These are phyloP conservation scores for Sclerotiophoma versabilis DNA, from an alignment of 2,329 filamentous ascomycete species.

Conservation along the genomic window DNA sequence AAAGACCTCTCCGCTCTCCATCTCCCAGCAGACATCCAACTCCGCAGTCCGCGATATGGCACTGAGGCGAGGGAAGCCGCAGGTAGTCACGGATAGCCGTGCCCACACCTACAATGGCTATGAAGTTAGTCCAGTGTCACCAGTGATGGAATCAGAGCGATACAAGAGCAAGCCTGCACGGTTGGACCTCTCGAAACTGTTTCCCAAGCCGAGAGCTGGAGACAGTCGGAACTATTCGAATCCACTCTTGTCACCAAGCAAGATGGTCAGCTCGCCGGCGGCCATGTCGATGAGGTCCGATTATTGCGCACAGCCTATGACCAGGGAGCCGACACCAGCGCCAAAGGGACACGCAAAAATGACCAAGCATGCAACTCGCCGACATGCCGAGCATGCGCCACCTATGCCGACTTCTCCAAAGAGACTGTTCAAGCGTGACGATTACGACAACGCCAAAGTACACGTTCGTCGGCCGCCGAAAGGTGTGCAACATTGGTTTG, in stretches of 20 bases:
- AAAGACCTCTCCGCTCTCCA: constrained; percentile 48
- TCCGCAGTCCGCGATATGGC: constrained; percentile 55
- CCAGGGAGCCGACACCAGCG: constrained; percentile 40
- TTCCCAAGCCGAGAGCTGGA: constrained; percentile 46
- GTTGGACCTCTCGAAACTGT: constrained; percentile 53
- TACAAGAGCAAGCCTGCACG: constrained; percentile 47
- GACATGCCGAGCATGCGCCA: constrained; percentile 24
- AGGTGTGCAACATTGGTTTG: constrained; percentile 60
- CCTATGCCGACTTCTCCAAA: constrained; percentile 31
- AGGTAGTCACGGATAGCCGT: constrained; percentile 23
- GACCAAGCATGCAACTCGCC: constrained; percentile 33
- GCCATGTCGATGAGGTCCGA: constrained; percentile 50
- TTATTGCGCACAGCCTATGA: constrained; percentile 44
- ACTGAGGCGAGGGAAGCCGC: constrained; percentile 48
- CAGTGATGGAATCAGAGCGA: constrained; percentile 29
- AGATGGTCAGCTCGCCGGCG: constrained; percentile 51
- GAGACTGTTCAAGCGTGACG: constrained; percentile 44
- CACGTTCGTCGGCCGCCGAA: constrained; percentile 57
- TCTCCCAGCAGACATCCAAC: constrained; percentile 55
- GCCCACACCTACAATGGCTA: constrained; percentile 20
- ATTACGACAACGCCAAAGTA: constrained; percentile 56
- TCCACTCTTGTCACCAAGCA: constrained; percentile 47
- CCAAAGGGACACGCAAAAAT: constrained; percentile 27
- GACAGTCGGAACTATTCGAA: constrained; percentile 22
- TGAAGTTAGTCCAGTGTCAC: constrained; percentile 30